phyloP scores from a whole-genome alignment of 2,329 filamentous ascomycete genomes.

The Pestalotiopsis sp. region DNA sequence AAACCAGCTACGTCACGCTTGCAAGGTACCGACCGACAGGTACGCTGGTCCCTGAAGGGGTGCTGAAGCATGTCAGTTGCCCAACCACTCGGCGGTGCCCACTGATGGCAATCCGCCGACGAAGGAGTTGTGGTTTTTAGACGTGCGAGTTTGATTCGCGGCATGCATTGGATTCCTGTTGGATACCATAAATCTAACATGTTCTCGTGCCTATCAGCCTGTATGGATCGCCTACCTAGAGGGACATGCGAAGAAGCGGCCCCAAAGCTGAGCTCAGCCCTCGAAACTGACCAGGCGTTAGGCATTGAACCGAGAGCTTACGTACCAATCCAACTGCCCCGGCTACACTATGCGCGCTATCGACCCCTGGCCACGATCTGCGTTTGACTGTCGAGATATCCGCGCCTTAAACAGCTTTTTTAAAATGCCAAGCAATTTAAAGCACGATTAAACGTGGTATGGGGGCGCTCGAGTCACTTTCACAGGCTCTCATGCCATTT shows the following conservation, averaged over 20 bases:
- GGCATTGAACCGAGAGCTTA: neutral
- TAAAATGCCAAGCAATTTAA: slow-evolving; percentile 13
- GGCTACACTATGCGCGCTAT: neutral
- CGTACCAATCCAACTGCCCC: neutral
- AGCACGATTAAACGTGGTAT: slow-evolving; percentile 8
- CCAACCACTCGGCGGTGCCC: neutral
- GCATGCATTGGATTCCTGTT: neutral
- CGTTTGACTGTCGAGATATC: slow-evolving; percentile 7
- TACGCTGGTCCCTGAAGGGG: neutral
- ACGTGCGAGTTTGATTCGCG: neutral
- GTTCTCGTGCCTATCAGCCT: no score
- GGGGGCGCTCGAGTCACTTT: neutral
- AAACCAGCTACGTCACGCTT: neutral
- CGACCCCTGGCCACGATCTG: slow-evolving; percentile 10
- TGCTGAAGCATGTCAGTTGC: neutral
- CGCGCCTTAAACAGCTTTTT: slow-evolving; percentile 11
- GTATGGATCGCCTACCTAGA: neutral
- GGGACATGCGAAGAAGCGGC: neutral
- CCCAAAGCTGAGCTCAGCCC: neutral
- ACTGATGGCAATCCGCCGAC: neutral
- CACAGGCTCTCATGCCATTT: neutral
- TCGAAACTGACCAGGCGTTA: neutral
- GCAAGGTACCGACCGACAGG: neutral
- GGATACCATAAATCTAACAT: neutral
- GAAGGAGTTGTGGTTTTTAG: neutral